Evolutionary conservation across 306 rosid genomes (phyloP), one percentile per base, ranked within the genome.

Genomic region (Cucumis melo): DNA sequence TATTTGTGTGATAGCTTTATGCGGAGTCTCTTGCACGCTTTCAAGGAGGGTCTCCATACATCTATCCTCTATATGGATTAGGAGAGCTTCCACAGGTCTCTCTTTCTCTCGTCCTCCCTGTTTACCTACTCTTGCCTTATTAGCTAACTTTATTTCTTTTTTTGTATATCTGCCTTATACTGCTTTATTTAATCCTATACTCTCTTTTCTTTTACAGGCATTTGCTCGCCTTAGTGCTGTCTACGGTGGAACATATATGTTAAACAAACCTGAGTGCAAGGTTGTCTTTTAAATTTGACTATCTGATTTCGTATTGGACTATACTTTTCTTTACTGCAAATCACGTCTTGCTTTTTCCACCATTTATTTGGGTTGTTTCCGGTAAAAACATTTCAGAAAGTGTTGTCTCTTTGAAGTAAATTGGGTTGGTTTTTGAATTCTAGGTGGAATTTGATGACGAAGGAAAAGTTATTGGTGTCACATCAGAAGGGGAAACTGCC

Each of bases 401-500:
- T 2, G 23, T 16, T 41, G n/a, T 8, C 14, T 71, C 59, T 21
- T 78, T 44, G 16, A n/a, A 20, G 6, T 48, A 24, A 46, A 23
- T 8, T 24, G 58, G 76, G 13, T 48, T 72, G 55, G 59, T 74
- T 64, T 80, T 78, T 77, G 79, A 81, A 82, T 89, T 64, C 76
- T 85, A 94, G 98, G 98, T 94, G 11, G 97, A 94, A 83, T 94
- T 87, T 84, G 85, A 94, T 51, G 97, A 82, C 59, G 92, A 85
- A 81, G 98, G 98, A 46, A 84, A 90, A 86, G 96, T 89, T 81
- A 5, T 76, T 51, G 97, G 98, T 81, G 98, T 94, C 77, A 85
- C 98, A n/a, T 94, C 98, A 83, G 97, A 90, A 87, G 98, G 97
- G 65, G 98, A 94, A 84, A 94, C 98, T 83, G 98, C 97, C 19